Evolutionary conservation across 2,329 filamentous ascomycete species (phyloP).

Genomic region (Ceratocystiopsis brevicomis): DNA sequence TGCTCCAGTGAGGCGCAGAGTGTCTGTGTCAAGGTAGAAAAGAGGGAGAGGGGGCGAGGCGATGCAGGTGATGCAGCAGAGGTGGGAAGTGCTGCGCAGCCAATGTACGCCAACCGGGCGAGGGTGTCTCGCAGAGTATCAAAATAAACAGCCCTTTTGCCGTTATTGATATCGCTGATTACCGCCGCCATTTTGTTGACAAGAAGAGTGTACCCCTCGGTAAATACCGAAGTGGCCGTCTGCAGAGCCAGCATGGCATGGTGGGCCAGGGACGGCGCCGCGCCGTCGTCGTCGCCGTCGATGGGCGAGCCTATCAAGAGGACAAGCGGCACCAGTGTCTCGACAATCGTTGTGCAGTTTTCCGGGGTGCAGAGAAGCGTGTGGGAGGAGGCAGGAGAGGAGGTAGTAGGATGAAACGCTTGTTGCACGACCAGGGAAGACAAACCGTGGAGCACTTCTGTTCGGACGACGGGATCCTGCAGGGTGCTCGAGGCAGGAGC

Average conservation of each 20-base stretch:
- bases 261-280: conserved; percentile 4
- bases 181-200: background rate
- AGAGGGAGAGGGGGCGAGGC: conserved; percentile 8
- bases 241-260: conserved; percentile 8
- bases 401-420: conserved; percentile 9
- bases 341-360: conserved; percentile 10
- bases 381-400: background rate
- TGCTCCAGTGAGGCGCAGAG: conserved; percentile 17
- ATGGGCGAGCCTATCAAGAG: background rate
- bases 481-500: conserved; percentile 1
- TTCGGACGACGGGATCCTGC: conserved; percentile 18
- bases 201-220: conserved; percentile 4
- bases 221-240: conserved; percentile 4
- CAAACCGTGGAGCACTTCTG: conserved; percentile 25
- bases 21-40: conserved; percentile 9
- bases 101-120: conserved; percentile 27
- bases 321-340: conserved; percentile 6
- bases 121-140: conserved; percentile 19
- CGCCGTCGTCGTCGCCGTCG: background rate
- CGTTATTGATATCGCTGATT: background rate
- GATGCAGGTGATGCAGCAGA: conserved; percentile 16
- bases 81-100: conserved; percentile 19
- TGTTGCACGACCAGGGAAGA: conserved; percentile 26
- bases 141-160: background rate
- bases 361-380: conserved; percentile 18